phyloP scores from a whole-genome alignment of 345 rosid species.

The Ricinus communis region DNA sequence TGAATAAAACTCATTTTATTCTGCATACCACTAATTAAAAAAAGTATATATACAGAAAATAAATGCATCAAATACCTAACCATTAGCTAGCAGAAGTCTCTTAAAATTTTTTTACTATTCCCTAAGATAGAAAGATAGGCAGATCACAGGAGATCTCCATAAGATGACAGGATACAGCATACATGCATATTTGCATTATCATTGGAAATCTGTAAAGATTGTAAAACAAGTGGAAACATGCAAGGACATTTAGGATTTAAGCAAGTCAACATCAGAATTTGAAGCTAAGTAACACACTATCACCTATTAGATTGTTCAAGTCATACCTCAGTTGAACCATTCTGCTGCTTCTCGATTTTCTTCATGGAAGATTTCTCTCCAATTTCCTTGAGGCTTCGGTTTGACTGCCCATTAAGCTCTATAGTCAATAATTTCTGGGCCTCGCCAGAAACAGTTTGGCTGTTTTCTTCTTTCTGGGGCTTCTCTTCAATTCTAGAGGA shows the following conservation, averaged over 20 bases:
- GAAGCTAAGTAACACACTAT: background rate
- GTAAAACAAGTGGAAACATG: background rate
- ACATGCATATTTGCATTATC: background rate
- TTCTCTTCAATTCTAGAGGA: conserved; percentile 17
- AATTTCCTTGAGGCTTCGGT: conserved; percentile 36
- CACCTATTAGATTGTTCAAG: background rate
- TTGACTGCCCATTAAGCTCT: conserved; percentile 30
- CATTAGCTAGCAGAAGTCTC: background rate
- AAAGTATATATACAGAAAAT: background rate
- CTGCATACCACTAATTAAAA: background rate
- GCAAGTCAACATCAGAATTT: conserved; percentile 2
- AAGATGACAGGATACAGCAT: background rate
- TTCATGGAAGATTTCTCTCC: conserved; percentile 41
- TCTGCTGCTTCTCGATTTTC: conserved; percentile 41
- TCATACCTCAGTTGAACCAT: conserved; percentile 64
- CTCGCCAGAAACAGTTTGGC: background rate
- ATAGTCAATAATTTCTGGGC: conserved; percentile 32
- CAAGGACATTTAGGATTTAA: background rate
- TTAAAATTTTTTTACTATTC: background rate
- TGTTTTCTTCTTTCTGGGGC: conserved; percentile 14
- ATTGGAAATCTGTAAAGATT: background rate
- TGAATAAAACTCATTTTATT: background rate
- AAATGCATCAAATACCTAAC: no score
- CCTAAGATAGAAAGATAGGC: background rate
- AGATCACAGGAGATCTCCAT: background rate